These are phyloP conservation scores for Chaetoceros muelleri DNA, from an alignment of 108 stramenopile genomes.

Conservation along the genomic window DNA sequence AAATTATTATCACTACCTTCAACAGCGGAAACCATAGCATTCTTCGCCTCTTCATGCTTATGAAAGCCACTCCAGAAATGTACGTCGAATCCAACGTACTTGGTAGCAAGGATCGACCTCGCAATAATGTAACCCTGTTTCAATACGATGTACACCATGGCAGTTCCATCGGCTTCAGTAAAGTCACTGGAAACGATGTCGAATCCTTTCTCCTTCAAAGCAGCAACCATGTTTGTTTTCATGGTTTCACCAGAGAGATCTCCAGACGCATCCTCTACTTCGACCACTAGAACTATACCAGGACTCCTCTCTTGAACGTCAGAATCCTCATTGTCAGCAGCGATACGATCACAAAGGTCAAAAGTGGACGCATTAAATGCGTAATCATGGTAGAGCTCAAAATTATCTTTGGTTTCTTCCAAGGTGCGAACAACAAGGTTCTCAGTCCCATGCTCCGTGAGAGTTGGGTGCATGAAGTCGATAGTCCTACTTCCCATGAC, in stretches of 20 bases:
- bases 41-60: conserved; percentile 18
- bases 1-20: conserved; percentile 16
- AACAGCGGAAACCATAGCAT: conserved; percentile 23
- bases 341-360: conserved; percentile 22
- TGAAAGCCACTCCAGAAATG: conserved; percentile 38
- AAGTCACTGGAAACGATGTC: conserved; percentile 13
- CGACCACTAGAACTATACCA: conserved; percentile 61
- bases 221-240: conserved; percentile 8
- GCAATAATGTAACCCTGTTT: conserved; percentile 54
- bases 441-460: conserved; percentile 15
- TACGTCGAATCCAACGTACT: conserved; percentile 59
- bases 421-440: conserved; percentile 25
- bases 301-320: conserved; percentile 38
- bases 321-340: conserved; percentile 18
- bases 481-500: conserved; percentile 62
- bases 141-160: conserved; percentile 23
- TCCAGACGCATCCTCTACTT: conserved; percentile 43
- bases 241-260: conserved; percentile 12
- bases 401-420: conserved; percentile 40
- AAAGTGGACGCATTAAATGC: conserved; percentile 17
- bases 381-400: conserved; percentile 56
- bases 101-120: conserved; percentile 34
- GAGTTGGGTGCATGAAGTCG: conserved; percentile 46
- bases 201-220: conserved; percentile 30
- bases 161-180: conserved; percentile 20